A percentile compares a stretch with the other conserved stretches of the same genome.
Conservation (phyloP, 164 flowering plant species). For the Magnolia kwangsiensis region DNA sequence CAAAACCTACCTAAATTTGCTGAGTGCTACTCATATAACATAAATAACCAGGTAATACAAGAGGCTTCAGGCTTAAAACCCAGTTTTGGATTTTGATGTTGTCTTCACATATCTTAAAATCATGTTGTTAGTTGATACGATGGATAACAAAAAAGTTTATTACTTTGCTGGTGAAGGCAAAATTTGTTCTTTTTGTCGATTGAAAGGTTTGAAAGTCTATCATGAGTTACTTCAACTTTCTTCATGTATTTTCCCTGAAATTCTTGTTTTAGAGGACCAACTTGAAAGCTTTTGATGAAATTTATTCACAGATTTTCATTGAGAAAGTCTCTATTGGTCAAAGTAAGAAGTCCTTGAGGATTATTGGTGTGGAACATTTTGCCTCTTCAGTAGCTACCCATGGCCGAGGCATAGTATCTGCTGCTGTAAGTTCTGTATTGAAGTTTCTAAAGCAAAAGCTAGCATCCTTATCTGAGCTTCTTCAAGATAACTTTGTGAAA, state of each 20-base stretch:
- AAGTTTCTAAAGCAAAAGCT: slow-evolving; percentile 19
- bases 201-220: neutral
- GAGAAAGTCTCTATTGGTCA: slow-evolving; percentile 21
- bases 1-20: slow-evolving; percentile 22
- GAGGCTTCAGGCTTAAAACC: neutral
- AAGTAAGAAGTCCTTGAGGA: slow-evolving; percentile 20
- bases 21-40: slow-evolving; percentile 19
- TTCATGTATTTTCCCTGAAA: neutral
- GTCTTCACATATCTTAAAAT: neutral
- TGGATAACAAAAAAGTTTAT: neutral
- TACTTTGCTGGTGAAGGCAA: neutral
- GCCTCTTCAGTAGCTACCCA: slow-evolving; percentile 18
- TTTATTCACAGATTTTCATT: slow-evolving; percentile 20
- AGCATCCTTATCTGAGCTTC: slow-evolving; percentile 16
- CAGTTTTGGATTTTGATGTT: neutral
- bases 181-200: neutral
- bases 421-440: slow-evolving; percentile 11
- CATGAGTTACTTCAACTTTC: neutral
- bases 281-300: neutral
- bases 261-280: neutral
- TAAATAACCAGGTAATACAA: slow-evolving; percentile 23
- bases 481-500: slow-evolving; percentile 15
- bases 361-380: slow-evolving; percentile 21
- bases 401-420: slow-evolving; percentile 20
- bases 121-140: no score